These are phyloP conservation scores for Boletellus emodensis DNA, from an alignment of 768 basidiomycete genomes.

Conservation along the genomic window DNA sequence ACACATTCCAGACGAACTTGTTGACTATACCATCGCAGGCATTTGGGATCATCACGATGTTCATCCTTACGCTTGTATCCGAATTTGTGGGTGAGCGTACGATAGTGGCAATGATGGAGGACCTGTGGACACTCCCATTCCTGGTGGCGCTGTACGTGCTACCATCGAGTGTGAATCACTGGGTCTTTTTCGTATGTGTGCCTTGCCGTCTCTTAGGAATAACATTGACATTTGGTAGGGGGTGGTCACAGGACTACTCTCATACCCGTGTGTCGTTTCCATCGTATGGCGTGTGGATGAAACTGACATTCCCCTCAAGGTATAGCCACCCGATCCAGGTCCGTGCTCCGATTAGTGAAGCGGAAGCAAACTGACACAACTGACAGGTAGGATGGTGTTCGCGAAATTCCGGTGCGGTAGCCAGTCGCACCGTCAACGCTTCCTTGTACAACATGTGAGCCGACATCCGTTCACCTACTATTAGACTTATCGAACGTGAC, in stretches of 20 bases:
- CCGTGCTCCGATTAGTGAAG: background rate
- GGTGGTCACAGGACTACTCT: slow-evolving; percentile 41
- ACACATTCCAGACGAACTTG: slow-evolving; percentile 57
- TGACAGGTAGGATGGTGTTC: slow-evolving; percentile 53
- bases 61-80: slow-evolving; percentile 45
- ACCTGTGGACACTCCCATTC: slow-evolving; percentile 61
- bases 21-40: slow-evolving; percentile 55
- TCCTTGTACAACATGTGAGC: slow-evolving; percentile 54
- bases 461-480: background rate
- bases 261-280: slow-evolving; percentile 36
- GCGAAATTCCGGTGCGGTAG: slow-evolving; percentile 56
- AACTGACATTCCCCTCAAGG: slow-evolving; percentile 17
- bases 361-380: background rate
- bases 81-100: slow-evolving; percentile 53
- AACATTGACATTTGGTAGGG: slow-evolving; percentile 27
- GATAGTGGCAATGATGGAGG: slow-evolving; percentile 48
- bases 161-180: slow-evolving; percentile 46
- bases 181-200: slow-evolving; percentile 47
- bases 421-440: slow-evolving; percentile 56
- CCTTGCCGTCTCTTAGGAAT: background rate
- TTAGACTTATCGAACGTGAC: background rate
- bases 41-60: slow-evolving; percentile 50
- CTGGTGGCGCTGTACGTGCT: slow-evolving; percentile 52
- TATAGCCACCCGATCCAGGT: slow-evolving; percentile 50
- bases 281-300: background rate